phyloP scores from a whole-genome alignment of 2,329 filamentous ascomycete species.

The Pestalotiopsis sp. region DNA sequence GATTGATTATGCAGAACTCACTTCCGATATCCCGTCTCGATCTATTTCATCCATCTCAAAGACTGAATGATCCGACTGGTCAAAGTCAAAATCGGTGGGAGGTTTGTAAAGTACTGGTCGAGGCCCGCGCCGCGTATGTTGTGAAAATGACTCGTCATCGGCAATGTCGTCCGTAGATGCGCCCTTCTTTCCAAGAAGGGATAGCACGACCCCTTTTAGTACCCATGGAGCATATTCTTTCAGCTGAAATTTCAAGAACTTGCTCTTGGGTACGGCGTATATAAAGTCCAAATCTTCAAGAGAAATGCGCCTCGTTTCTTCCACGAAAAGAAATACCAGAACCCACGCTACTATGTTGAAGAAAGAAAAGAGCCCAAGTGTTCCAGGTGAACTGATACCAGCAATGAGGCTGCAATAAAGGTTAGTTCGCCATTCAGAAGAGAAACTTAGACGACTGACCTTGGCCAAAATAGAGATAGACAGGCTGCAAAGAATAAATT shows the following conservation, averaged over 20 bases:
- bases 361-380: conserved; percentile 47
- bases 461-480: conserved; percentile 45
- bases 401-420: conserved; percentile 25
- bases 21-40: background rate
- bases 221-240: conserved; percentile 39
- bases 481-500: conserved; percentile 51
- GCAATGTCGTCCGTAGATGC: background rate
- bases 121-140: background rate
- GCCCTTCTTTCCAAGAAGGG: conserved; percentile 19
- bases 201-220: conserved; percentile 17
- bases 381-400: conserved; percentile 33
- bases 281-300: conserved; percentile 44
- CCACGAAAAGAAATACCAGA: conserved; percentile 46
- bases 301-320: conserved; percentile 43
- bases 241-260: conserved; percentile 41
- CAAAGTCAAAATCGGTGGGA: background rate
- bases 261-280: conserved; percentile 40
- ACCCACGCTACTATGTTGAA: conserved; percentile 49
- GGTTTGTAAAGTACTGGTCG: background rate
- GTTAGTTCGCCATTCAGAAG: conserved; percentile 21
- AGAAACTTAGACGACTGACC: conserved; percentile 19
- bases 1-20: background rate
- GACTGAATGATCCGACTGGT: background rate
- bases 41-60: background rate
- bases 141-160: background rate